Percentiles rank a stretch among this genome's conserved stretches.
These are phyloP conservation scores for Nasturtium officinale DNA, from an alignment of 345 rosid genomes.

Conservation along the genomic window DNA sequence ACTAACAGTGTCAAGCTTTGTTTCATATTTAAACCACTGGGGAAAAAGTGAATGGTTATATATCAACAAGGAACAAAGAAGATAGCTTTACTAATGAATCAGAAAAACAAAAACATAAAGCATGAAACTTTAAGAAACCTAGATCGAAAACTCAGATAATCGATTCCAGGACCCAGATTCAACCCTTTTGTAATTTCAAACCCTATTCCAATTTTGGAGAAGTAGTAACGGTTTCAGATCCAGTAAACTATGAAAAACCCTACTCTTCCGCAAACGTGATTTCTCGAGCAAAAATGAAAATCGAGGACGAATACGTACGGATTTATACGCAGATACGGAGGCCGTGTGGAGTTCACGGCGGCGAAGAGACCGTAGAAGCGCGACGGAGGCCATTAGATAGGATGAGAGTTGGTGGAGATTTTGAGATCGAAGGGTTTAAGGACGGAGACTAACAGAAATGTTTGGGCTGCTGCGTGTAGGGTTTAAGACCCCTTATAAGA, in stretches of 20 bases:
- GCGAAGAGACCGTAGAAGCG: conserved; percentile 49
- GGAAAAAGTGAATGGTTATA: not conserved
- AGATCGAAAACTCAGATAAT: conserved; percentile 4
- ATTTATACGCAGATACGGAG: conserved; percentile 52
- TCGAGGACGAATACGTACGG: conserved; percentile 36
- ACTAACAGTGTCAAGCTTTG: conserved; percentile 2
- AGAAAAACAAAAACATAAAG: conserved; percentile 1
- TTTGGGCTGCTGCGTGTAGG: conserved; percentile 32
- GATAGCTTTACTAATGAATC: not conserved
- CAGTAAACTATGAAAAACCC: not conserved
- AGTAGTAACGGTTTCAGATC: conserved; percentile 1
- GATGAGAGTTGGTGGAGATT: conserved; percentile 18
- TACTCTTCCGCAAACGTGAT: not conserved
- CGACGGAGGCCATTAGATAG: conserved; percentile 52
- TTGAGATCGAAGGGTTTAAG: conserved; percentile 41
- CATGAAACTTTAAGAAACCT: not conserved
- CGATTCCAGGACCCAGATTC: not conserved
- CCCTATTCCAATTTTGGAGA: not conserved
- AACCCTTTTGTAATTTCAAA: not conserved
- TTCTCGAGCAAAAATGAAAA: not conserved
- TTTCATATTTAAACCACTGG: not conserved
- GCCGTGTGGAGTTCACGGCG: conserved; percentile 54
- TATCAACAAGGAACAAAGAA: not conserved
- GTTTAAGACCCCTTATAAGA: conserved; percentile 35
- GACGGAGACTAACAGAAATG: conserved; percentile 14